These are phyloP conservation scores for Penicillium sp. DNA, from an alignment of 2,329 filamentous ascomycete genomes.

Conservation along the genomic window DNA sequence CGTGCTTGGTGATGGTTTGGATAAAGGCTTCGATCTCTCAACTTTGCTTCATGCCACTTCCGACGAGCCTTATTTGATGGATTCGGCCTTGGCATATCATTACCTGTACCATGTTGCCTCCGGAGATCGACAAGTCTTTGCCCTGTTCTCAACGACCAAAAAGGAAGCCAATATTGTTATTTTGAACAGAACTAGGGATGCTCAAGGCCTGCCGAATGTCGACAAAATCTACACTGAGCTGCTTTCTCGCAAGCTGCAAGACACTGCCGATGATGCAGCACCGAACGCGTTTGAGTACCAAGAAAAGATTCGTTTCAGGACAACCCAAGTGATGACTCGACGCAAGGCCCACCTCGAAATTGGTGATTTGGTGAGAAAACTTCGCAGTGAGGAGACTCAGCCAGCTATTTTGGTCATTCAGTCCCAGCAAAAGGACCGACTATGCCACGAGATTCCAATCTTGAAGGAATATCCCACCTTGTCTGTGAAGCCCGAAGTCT, in stretches of 20 bases:
- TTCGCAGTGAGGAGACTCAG: conserved; percentile 77
- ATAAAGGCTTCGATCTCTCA: conserved; percentile 86
- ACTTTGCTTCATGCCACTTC: conserved; percentile 66
- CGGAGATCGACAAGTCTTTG: conserved; percentile 89
- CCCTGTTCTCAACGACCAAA: conserved; percentile 80
- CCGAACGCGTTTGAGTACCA: conserved; percentile 84
- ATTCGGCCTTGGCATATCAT: conserved; percentile 74
- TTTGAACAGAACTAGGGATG: conserved; percentile 77
- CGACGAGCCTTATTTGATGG: conserved; percentile 72
- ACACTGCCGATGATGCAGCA: conserved; percentile 68
- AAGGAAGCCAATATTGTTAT: conserved; percentile 82
- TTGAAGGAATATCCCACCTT: conserved; percentile 82
- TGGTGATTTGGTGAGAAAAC: conserved; percentile 82
- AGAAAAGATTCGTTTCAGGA: conserved; percentile 79
- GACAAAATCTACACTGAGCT: conserved; percentile 83
- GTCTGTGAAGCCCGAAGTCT: conserved; percentile 74
- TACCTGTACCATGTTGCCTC: conserved; percentile 91
- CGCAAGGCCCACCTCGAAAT: conserved; percentile 87
- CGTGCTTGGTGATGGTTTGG: conserved; percentile 86
- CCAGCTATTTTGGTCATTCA: conserved; percentile 86
- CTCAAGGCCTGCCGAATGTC: conserved; percentile 84
- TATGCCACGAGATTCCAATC: conserved; percentile 81
- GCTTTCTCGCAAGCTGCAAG: conserved; percentile 61
- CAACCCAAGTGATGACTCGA: conserved; percentile 81
- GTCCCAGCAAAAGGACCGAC: conserved; percentile 75